These are phyloP conservation scores for Scheffersomyces spartinae DNA, from an alignment of 805 yeast species.

Conservation along the genomic window DNA sequence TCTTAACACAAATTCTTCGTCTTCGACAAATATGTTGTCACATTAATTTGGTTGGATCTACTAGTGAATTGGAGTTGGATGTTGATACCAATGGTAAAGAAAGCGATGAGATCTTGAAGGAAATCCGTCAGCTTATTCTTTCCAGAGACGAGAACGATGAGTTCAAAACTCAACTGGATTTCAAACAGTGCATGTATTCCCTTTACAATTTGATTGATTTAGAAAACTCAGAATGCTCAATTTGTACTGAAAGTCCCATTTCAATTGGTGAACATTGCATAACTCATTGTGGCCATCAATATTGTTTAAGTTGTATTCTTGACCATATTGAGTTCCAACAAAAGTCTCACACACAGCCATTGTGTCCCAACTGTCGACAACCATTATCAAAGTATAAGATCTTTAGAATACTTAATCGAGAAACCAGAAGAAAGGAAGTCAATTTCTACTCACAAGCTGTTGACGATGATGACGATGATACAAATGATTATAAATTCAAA, in stretches of 20 bases:
- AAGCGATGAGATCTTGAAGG: no score
- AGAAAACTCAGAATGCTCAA: slow-evolving; percentile 62
- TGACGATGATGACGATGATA: slow-evolving; percentile 1
- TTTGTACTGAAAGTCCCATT: slow-evolving; percentile 67
- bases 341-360: slow-evolving; percentile 28
- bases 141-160: no score
- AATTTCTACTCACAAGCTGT: slow-evolving; percentile 3
- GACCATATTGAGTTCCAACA: slow-evolving; percentile 67
- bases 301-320: slow-evolving; percentile 60
- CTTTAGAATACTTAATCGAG: slow-evolving; percentile 28
- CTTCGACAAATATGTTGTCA: slow-evolving; percentile 87
- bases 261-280: slow-evolving; percentile 41
- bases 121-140: no score
- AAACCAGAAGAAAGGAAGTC: slow-evolving; percentile 8
- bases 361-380: slow-evolving; percentile 72
- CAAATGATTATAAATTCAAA: slow-evolving; percentile 14
- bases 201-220: slow-evolving; percentile 20
- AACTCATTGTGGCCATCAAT: slow-evolving; percentile 73
- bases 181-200: slow-evolving; percentile 14
- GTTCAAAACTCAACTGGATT: no score
- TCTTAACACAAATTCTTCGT: slow-evolving; percentile 72
- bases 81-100: slow-evolving; percentile 12
- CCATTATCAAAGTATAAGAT: slow-evolving; percentile 38
- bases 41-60: slow-evolving; percentile 46
- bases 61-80: slow-evolving; percentile 42